Conservation (phyloP, 2,329 filamentous ascomycete species). For the Talaromyces amestolkiae region DNA sequence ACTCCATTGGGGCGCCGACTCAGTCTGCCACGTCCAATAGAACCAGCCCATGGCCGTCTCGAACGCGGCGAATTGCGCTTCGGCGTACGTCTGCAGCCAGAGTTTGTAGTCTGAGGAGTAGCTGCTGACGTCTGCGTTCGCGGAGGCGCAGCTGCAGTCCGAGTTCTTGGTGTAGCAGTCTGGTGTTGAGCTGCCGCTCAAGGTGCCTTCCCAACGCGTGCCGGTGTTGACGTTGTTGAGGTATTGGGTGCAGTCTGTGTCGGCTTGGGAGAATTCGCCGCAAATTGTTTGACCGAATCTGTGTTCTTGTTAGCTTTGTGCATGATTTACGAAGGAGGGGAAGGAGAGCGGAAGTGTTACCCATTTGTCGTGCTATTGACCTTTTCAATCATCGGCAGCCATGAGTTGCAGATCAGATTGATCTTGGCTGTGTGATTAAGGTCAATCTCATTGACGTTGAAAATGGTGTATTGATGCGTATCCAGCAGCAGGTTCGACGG, state of each 20-base stretch:
- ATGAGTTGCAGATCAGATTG: slow-evolving; percentile 80
- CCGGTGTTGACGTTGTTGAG: slow-evolving; percentile 89
- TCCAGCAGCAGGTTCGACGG: slow-evolving; percentile 75
- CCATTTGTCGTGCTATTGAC: slow-evolving; percentile 73
- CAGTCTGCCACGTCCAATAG: slow-evolving; percentile 98
- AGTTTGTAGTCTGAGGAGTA: slow-evolving; percentile 77
- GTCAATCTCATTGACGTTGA: slow-evolving; percentile 83
- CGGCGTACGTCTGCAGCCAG: slow-evolving; percentile 84
- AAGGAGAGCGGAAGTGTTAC: slow-evolving; percentile 28
- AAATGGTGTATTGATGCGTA: slow-evolving; percentile 97
- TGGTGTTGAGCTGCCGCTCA: slow-evolving; percentile 51
- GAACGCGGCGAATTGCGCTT: slow-evolving; percentile 94
- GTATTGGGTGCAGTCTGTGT: slow-evolving; percentile 85
- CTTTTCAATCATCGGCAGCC: slow-evolving; percentile 73
- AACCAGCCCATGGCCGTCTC: slow-evolving; percentile 96
- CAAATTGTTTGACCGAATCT: slow-evolving; percentile 88
- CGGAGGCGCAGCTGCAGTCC: slow-evolving; percentile 68
- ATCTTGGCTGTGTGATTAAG: slow-evolving; percentile 81
- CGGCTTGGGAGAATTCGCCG: slow-evolving; percentile 96
- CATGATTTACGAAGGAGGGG: too few species aligned
- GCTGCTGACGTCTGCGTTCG: slow-evolving; percentile 68
- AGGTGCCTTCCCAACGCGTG: slow-evolving; percentile 77
- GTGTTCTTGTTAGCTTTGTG: slow-evolving; percentile 5
- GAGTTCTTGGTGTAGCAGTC: slow-evolving; percentile 65
- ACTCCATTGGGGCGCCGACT: slow-evolving; percentile 84